Conservation (phyloP, 169 alveolate genomes). For the Plasmodium relictum region DNA sequence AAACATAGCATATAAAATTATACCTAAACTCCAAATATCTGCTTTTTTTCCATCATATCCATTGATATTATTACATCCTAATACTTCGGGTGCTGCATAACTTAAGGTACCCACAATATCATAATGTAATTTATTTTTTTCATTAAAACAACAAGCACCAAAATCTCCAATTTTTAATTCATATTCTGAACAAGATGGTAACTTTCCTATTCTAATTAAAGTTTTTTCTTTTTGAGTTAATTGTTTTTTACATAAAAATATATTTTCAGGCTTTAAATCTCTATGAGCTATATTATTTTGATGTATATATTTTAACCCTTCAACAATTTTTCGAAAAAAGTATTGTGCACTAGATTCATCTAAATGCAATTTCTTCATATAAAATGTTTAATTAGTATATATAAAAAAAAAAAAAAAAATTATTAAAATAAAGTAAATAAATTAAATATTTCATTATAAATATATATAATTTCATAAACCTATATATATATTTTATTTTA, state of each 20-base stretch:
- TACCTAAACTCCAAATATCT: slow-evolving; percentile 98
- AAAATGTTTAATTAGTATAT: neutral
- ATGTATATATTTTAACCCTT: slow-evolving; percentile 88
- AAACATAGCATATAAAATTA: slow-evolving; percentile 96
- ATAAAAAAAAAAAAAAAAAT: neutral
- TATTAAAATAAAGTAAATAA: too few relatives aligned
- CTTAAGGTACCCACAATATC: slow-evolving; percentile 89
- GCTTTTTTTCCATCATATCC: slow-evolving; percentile 95
- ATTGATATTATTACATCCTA: slow-evolving; percentile 83
- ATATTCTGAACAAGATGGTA: slow-evolving; percentile 88
- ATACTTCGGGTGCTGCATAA: slow-evolving; percentile 90
- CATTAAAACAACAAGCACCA: slow-evolving; percentile 88
- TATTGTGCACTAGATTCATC: slow-evolving; percentile 86
- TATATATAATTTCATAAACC: neutral
- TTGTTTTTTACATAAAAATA: slow-evolving; percentile 87
- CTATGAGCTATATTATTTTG: slow-evolving; percentile 89
- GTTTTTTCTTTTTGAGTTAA: slow-evolving; percentile 57
- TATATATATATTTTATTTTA: neutral
- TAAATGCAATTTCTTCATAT: slow-evolving; percentile 53
- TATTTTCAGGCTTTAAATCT: slow-evolving; percentile 95
- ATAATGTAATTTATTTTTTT: slow-evolving; percentile 64
- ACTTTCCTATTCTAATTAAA: slow-evolving; percentile 80
- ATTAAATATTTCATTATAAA: neutral
- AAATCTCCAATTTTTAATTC: slow-evolving; percentile 95
- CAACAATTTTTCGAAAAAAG: slow-evolving; percentile 85